Conservation (phyloP, 2,329 filamentous ascomycete species). For the Clarireedia monteithiana region DNA sequence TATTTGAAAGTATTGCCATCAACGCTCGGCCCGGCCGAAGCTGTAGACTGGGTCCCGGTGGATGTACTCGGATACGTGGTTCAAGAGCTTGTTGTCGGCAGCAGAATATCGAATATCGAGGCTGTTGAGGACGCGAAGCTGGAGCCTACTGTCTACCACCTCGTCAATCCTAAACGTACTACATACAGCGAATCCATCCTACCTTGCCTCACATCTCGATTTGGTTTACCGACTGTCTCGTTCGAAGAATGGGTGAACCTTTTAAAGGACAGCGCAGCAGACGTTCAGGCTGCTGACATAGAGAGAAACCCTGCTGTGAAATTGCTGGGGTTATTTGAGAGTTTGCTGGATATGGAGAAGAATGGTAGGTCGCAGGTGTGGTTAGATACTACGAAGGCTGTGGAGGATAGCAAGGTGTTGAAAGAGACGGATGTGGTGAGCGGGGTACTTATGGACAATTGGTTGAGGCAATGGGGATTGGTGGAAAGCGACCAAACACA, state of each 20-base stretch:
- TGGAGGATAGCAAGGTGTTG: background rate
- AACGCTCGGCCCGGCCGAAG: constrained; percentile 14
- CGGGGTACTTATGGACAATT: background rate
- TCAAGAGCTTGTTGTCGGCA: background rate
- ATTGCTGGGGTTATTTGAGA: background rate
- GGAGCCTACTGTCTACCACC: background rate
- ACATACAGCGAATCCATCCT: background rate
- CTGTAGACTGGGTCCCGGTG: constrained; percentile 4
- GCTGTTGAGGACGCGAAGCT: no score
- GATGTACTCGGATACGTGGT: background rate
- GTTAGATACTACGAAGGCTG: background rate
- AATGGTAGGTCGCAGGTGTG: background rate
- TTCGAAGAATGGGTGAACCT: background rate
- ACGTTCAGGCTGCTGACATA: background rate
- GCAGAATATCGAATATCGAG: background rate
- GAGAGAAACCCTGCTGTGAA: background rate
- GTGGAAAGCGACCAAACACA: no score
- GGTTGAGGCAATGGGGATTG: background rate
- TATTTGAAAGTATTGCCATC: background rate
- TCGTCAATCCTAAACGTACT: background rate
- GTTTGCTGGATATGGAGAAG: background rate
- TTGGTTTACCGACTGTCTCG: background rate
- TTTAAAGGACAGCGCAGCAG: background rate
- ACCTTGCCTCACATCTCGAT: background rate
- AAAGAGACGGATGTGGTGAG: background rate